Conservation (phyloP, 176 grass and related monocot genomes). For the Leersia perrieri region DNA sequence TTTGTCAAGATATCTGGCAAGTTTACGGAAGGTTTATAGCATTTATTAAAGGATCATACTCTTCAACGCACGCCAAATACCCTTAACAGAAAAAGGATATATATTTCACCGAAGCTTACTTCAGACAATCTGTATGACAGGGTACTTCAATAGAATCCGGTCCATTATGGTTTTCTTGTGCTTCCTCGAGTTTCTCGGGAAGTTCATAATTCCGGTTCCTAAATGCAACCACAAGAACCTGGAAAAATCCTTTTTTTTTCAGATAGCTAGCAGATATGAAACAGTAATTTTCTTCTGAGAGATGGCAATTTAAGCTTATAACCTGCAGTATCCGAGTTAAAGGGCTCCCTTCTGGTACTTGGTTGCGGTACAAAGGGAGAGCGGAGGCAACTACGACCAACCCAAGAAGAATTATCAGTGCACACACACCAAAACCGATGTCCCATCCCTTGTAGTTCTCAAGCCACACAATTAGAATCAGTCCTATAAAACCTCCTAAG, state of each 20-base stretch:
- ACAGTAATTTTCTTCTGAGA: neutral
- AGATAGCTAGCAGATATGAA: neutral
- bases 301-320: neutral
- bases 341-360: slow-evolving; percentile 51
- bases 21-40: neutral
- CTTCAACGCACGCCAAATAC: neutral
- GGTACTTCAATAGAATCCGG: slow-evolving; percentile 6
- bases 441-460: slow-evolving; percentile 65
- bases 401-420: slow-evolving; percentile 38
- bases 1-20: slow-evolving; percentile 58
- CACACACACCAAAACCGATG: slow-evolving; percentile 41
- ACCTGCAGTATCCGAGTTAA: slow-evolving; percentile 55
- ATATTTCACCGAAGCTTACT: slow-evolving; percentile 23
- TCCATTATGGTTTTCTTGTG: neutral
- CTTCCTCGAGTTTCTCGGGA: slow-evolving; percentile 41
- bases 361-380: slow-evolving; percentile 56
- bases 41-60: neutral
- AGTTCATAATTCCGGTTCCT: slow-evolving; percentile 50
- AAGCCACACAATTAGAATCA: slow-evolving; percentile 56
- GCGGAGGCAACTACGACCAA: slow-evolving; percentile 41
- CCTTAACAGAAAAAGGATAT: neutral
- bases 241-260: slow-evolving; percentile 7
- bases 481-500: slow-evolving; percentile 51
- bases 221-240: slow-evolving; percentile 74
- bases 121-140: slow-evolving; percentile 14